phyloP scores from a whole-genome alignment of 169 alveolate genomes.

The Cryptosporidium sp. region DNA sequence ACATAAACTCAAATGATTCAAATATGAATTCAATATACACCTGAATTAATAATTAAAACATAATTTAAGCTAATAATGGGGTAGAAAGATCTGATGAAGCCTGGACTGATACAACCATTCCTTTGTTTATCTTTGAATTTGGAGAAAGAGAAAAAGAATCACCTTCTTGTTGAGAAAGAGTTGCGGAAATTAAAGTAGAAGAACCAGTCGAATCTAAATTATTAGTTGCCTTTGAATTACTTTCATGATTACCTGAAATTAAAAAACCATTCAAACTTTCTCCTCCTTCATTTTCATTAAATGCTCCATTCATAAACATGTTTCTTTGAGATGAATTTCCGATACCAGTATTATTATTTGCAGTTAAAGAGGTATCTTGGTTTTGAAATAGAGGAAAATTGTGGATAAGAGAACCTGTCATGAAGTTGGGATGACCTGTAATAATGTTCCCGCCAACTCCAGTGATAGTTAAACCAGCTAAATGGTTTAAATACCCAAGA shows the following conservation, averaged over 20 bases:
- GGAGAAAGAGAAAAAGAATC: slow-evolving; percentile 1
- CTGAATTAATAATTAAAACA: not conserved
- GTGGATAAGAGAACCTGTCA: not conserved
- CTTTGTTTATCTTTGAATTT: not conserved
- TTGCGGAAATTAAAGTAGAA: not conserved
- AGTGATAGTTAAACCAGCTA: slow-evolving; percentile 24
- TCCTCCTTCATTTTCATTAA: not conserved
- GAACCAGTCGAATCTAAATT: not conserved
- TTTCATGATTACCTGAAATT: not conserved
- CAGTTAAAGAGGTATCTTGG: not conserved
- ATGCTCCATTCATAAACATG: not conserved
- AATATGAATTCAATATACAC: not conserved
- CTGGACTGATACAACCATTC: not conserved
- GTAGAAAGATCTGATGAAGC: not conserved
- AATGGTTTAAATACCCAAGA: slow-evolving; percentile 9
- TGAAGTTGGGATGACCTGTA: not conserved
- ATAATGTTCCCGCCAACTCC: slow-evolving; percentile 18
- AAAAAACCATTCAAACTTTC: not conserved
- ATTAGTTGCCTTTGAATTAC: not conserved
- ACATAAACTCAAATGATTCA: not conserved
- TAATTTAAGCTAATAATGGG: not conserved
- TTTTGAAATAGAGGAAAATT: not conserved
- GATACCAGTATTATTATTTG: not conserved
- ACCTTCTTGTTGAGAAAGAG: not conserved
- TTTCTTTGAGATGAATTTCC: not conserved